A percentile compares a stretch with the other conserved stretches of the same genome.
These are phyloP conservation scores for Melanomma pulvis-pyrius DNA, from an alignment of 495 filamentous ascomycete genomes.

Conservation along the genomic window DNA sequence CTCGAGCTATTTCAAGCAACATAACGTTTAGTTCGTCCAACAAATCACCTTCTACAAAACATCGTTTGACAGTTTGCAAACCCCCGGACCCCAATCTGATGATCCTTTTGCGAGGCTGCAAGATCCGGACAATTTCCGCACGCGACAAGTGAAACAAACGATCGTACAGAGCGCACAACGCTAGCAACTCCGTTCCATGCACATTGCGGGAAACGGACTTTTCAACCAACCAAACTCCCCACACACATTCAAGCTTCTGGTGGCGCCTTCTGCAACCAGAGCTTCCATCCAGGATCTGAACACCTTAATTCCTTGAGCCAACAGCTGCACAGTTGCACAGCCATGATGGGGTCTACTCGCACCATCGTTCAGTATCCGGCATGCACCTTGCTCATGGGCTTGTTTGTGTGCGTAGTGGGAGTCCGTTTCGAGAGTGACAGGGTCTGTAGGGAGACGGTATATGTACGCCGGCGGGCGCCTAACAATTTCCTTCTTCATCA, in stretches of 20 bases:
- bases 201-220: not conserved
- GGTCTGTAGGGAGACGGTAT: not conserved
- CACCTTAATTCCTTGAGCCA: not conserved
- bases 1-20: not conserved
- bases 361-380: not conserved
- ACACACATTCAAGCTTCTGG: not conserved
- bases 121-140: not conserved
- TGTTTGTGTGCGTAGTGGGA: not conserved
- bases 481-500: slow-evolving; percentile 4
- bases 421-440: not conserved
- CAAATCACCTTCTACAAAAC: not conserved
- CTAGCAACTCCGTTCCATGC: not conserved
- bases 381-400: not conserved
- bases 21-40: not conserved
- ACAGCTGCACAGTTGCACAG: not conserved
- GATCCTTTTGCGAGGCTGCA: not conserved
- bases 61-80: not conserved
- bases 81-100: not conserved
- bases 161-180: not conserved
- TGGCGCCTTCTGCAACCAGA: not conserved
- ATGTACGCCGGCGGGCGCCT: not conserved
- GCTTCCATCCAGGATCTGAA: not conserved
- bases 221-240: not conserved
- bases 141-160: not conserved
- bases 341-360: not conserved